Conservation (phyloP, 441 rosid species). For the Viola pubescens region DNA sequence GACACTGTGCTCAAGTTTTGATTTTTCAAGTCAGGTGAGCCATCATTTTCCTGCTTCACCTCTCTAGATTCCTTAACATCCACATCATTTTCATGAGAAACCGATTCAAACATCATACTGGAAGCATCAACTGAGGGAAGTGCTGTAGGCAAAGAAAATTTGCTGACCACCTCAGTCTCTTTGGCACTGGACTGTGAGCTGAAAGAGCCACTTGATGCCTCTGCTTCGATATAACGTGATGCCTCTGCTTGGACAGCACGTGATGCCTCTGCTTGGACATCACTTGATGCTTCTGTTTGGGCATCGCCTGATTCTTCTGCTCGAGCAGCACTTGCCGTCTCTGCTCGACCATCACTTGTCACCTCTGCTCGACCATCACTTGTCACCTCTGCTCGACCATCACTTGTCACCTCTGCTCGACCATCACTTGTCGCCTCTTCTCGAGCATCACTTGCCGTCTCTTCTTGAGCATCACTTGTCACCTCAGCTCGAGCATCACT, state of each 20-base stretch:
- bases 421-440: neutral
- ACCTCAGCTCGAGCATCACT: neutral
- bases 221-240: slow-evolving; percentile 18
- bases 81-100: slow-evolving; percentile 30
- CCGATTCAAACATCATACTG: slow-evolving; percentile 32
- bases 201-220: slow-evolving; percentile 32
- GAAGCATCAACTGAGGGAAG: slow-evolving; percentile 39
- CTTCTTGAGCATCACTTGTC: slow-evolving; percentile 16
- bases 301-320: slow-evolving; percentile 28
- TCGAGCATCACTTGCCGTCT: slow-evolving; percentile 24
- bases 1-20: slow-evolving; percentile 40
- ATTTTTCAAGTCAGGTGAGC: slow-evolving; percentile 28
- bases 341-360: slow-evolving; percentile 1
- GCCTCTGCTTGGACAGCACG: slow-evolving; percentile 19
- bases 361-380: too few species aligned
- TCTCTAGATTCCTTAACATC: slow-evolving; percentile 23
- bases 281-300: slow-evolving; percentile 5
- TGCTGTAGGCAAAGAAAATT: slow-evolving; percentile 30
- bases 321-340: slow-evolving; percentile 13
- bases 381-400: slow-evolving; percentile 24
- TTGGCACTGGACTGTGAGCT: slow-evolving; percentile 23
- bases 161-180: slow-evolving; percentile 31
- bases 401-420: neutral
- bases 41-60: slow-evolving; percentile 32
- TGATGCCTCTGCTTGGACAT: neutral